Base-by-base conservation (phyloP, 2,329 filamentous ascomycete genomes). In the Ceratocystis albifundus region DNA sequence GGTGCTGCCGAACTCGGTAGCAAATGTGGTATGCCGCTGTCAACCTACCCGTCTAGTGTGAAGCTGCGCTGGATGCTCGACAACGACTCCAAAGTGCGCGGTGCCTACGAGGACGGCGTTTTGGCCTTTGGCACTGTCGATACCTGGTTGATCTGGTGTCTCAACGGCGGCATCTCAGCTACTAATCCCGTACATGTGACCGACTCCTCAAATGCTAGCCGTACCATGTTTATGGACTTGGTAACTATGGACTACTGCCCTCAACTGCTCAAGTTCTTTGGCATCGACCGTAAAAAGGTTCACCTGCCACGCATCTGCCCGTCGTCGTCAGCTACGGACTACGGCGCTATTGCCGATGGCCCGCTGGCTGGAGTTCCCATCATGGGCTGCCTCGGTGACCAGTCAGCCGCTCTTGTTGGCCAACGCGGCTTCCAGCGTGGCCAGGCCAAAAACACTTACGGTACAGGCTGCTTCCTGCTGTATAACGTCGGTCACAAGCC, bases 201-300 rank as follows among this genome's bases (percentile, higher is more conserved):
- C 0, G 91, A 96, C 74, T 85, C 87, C 61, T 90, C 89, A 68
- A 96, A 96, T 74, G 91, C 91, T 22, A 93, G 88, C 65, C 81
- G 91, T 72, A 96, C 91, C 68, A 95, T 96, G 90, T 94, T 96
- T 76, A 92, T 96, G 87, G 90, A 96, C 76, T 80, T 96, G 65
- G 82, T 85, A 71, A 92, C 86, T 10, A 80, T 90, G 68, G 75
- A 91, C 71, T 96, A 96, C 75, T 89, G 93, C 73, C 84, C 90
- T 66, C 80, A 80, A 50, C 81, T 96, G 30, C 78, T 96, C 30
- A 77, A 84, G 28, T 96, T 95, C 77, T 96, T 96, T 76, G 84
- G 83, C 59, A 82, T 96, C 69, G 81, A 84, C 72, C 74, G 72
- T 62, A 80, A 78, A 65, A 93, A 92, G 74, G 78, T 95, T 53